Conservation (phyloP, 805 yeast genomes). For the Kodamaea fukazawae region DNA sequence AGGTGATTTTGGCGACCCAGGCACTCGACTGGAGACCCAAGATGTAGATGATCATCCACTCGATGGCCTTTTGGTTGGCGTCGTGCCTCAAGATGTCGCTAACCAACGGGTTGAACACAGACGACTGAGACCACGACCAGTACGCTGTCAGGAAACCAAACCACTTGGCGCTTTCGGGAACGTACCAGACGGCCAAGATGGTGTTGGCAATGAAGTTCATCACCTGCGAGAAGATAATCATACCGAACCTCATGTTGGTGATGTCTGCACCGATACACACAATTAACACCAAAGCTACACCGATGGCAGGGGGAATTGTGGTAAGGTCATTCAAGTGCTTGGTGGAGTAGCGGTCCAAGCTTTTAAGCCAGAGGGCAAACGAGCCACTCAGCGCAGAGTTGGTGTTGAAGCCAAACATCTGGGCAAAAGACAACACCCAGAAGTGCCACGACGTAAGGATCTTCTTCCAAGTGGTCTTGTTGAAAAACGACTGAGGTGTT, state of each 20-base stretch:
- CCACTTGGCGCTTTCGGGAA: constrained; percentile 22
- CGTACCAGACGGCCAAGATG: constrained; percentile 23
- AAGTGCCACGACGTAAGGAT: constrained; percentile 32
- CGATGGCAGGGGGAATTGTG: constrained; percentile 58
- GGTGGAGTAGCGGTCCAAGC: constrained; percentile 14
- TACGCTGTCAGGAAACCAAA: constrained; percentile 22
- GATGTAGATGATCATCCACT: constrained; percentile 21
- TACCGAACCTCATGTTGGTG: constrained; percentile 24
- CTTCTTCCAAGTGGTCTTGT: constrained; percentile 24
- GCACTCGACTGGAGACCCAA: constrained; percentile 21
- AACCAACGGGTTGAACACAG: constrained; percentile 23
- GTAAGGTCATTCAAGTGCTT: constrained; percentile 42
- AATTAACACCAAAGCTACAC: constrained; percentile 48
- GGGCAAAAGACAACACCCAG: constrained; percentile 23
- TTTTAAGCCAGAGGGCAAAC: constrained; percentile 38
- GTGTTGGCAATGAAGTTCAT: constrained; percentile 21
- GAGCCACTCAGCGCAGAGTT: constrained; percentile 50
- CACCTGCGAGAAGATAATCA: constrained; percentile 17
- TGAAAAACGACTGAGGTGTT: constrained; percentile 20
- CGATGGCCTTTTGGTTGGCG: constrained; percentile 19
- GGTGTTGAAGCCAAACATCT: constrained; percentile 24
- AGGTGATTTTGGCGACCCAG: constrained; percentile 19
- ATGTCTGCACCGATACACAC: constrained; percentile 53
- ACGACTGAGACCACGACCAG: constrained; percentile 23
- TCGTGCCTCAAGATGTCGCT: constrained; percentile 23